Evolutionary conservation across 148 eudicot species (phyloP).

Genomic region (Rheum nobile): DNA sequence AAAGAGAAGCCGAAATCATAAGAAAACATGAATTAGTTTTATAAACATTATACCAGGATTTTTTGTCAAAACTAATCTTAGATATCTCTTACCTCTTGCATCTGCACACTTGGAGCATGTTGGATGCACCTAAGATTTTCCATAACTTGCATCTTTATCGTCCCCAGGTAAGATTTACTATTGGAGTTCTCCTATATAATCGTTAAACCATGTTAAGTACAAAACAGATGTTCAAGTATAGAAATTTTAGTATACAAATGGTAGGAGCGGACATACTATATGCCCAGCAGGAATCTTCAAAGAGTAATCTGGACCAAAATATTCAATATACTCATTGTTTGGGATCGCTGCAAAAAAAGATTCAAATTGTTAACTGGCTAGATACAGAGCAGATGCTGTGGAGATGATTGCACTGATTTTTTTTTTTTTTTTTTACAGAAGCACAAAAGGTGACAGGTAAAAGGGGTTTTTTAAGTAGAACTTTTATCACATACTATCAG

Average conservation of each 20-base stretch:
- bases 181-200: slow-evolving; percentile 73
- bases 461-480: not conserved
- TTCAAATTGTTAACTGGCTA: not conserved
- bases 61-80: not conserved
- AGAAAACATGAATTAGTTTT: not conserved
- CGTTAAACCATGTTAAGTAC: slow-evolving; percentile 6
- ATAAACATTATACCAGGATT: not conserved
- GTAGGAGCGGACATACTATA: slow-evolving; percentile 30
- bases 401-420: not conserved
- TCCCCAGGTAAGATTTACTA: slow-evolving; percentile 75
- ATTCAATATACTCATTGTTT: slow-evolving; percentile 81
- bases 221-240: not conserved
- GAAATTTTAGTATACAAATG: not conserved
- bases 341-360: slow-evolving; percentile 70
- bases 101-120: slow-evolving; percentile 94
- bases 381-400: not conserved
- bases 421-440: not conserved
- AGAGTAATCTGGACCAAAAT: slow-evolving; percentile 80
- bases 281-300: slow-evolving; percentile 71
- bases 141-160: slow-evolving; percentile 84
- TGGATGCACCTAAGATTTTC: slow-evolving; percentile 93
- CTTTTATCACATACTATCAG: slow-evolving; percentile 43
- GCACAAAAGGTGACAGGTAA: not conserved
- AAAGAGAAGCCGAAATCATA: not conserved
- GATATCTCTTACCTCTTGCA: slow-evolving; percentile 74